phyloP scores from a whole-genome alignment of 2,329 filamentous ascomycete species.

The Verticillium albo-atrum region DNA sequence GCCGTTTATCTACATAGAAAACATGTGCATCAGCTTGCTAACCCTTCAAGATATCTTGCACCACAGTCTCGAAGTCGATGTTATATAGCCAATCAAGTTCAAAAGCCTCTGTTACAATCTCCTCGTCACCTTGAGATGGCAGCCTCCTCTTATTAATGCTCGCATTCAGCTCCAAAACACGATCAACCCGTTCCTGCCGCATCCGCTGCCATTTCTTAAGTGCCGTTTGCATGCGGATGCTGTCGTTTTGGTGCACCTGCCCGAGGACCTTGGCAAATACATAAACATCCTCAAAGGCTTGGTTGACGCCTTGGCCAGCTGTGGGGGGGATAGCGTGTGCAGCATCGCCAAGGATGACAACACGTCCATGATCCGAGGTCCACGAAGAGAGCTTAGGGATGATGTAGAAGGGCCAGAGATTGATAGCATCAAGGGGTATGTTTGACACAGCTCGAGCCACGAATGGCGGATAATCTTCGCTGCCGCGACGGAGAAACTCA shows the following conservation, averaged over 20 bases:
- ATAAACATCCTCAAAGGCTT: constrained; percentile 44
- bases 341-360: constrained; percentile 42
- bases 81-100: constrained; percentile 39
- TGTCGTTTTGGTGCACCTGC: neutral
- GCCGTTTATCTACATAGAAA: no score
- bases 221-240: neutral
- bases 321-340: constrained; percentile 44
- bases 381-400: constrained; percentile 42
- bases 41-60: constrained; percentile 21
- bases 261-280: neutral
- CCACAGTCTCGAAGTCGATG: constrained; percentile 28
- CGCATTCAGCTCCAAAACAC: neutral
- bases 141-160: neutral
- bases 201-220: neutral
- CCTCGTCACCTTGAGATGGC: neutral
- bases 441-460: constrained; percentile 27
- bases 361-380: constrained; percentile 28
- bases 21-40: no score
- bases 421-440: constrained; percentile 27
- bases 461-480: constrained; percentile 28
- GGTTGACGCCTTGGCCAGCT: constrained; percentile 41
- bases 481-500: constrained; percentile 27
- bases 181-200: neutral
- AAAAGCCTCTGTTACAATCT: constrained; percentile 14
- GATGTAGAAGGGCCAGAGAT: constrained; percentile 45